A percentile compares a stretch with the other conserved stretches of the same genome.
Evolutionary conservation across 768 basidiomycete species (phyloP).

Genomic region (Pleurotus tuoliensis): DNA sequence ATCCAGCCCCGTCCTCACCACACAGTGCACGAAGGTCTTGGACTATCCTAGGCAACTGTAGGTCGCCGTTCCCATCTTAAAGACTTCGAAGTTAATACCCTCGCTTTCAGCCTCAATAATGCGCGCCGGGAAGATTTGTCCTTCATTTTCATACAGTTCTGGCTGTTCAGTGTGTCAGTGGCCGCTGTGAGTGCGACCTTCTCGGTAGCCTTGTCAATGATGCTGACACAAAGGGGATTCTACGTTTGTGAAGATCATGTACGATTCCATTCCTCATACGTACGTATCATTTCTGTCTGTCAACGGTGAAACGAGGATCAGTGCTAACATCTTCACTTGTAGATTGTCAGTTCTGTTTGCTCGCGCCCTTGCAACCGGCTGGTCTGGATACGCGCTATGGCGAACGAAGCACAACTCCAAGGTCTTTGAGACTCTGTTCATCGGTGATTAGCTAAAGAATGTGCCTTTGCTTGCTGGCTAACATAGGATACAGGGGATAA

Average conservation of each 20-base stretch:
- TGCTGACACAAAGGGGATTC: background rate
- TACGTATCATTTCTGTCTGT: conserved; percentile 19
- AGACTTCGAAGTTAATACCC: background rate
- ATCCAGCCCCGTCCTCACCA: conserved; percentile 17
- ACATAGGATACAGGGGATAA: conserved; percentile 14
- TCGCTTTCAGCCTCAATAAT: conserved; percentile 32
- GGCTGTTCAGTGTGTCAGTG: conserved; percentile 50
- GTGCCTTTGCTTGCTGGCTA: background rate
- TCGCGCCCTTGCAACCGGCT: conserved; percentile 41
- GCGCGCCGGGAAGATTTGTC: conserved; percentile 44
- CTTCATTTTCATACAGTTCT: conserved; percentile 46
- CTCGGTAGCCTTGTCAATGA: background rate
- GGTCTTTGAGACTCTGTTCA: conserved; percentile 34
- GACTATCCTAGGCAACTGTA: conserved; percentile 44
- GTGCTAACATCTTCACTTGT: background rate
- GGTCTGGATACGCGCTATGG: conserved; percentile 51
- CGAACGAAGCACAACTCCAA: conserved; percentile 31
- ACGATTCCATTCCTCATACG: conserved; percentile 54
- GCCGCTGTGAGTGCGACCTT: conserved; percentile 22
- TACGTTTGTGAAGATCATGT: conserved; percentile 25
- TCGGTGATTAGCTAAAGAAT: conserved; percentile 9
- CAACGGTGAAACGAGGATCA: background rate
- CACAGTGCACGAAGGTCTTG: conserved; percentile 41
- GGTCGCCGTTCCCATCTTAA: conserved; percentile 10
- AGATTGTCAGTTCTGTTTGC: conserved; percentile 48